Evolutionary conservation across 495 filamentous ascomycete species (phyloP), one percentile per base, ranked within the genome.

Genomic region (Barbatosphaeria neglecta): DNA sequence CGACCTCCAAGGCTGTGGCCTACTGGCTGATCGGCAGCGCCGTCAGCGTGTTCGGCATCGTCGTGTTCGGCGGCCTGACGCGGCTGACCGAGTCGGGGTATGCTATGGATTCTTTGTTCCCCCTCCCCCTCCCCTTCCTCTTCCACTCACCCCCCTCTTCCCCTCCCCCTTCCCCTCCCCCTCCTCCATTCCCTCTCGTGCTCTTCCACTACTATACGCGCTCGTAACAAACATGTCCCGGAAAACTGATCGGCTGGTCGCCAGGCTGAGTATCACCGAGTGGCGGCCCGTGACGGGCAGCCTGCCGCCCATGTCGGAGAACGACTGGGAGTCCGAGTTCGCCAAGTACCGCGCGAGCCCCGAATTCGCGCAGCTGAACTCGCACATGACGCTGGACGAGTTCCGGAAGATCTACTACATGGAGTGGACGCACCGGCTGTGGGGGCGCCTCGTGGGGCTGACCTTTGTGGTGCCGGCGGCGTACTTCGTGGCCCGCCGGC

Each of bases 371-470:
- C 76, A 86, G 23, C 71, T 98, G 40, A 97, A 98, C 67, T 78
- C 88, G 17, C 76, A 87, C 58, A 98, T 98, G 92, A 82, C 69
- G 24, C 68, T 97, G 25, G 75, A 78, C 25, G 93, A 96, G 58
- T 98, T 95, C 69, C 95, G 97, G 64, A 84, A 87, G 63, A 98
- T 98, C 50, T 97, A 97, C 74, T 97, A 82, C 64, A 97, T 98
- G 93, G 92, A 98, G 74, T 98, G 93, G 93, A 80, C 83, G 4
- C 92, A 98, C 66, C 80, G 92, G 16, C 76, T 95, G 37, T 96
- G 92, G 88, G 92, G 93, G n/a, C 79, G 92, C 40, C 72, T 94
- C 44, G 82, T 98, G 33, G 92, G 93, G 22, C 57, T 97, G 33
- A 84, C 87, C 16, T 96, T 96, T 58, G 80, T 93, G 18, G 57